Evolutionary conservation across 2,329 filamentous ascomycete genomes (phyloP), one percentile per base, ranked within the genome.

Genomic region (Exophiala sp.): DNA sequence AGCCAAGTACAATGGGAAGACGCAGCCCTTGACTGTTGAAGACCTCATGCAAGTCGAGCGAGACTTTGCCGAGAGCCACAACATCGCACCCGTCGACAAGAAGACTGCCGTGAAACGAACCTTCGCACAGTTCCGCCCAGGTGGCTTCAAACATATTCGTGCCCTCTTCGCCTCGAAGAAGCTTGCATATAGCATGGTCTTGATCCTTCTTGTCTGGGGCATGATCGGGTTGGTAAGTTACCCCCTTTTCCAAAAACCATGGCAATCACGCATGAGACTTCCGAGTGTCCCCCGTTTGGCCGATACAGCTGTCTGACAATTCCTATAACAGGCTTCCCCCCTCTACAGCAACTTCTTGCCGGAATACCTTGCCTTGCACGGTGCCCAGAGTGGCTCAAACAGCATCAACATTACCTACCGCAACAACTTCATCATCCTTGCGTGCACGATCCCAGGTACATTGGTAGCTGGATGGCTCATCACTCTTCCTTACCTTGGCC

Each of bases 311-410:
- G 3, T 24, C 21, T 24, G 6, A 24, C 21, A 3, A 24, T 24
- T 24, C 21, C 21, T 24, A 24, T 6, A 3, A 24, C 21, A 24
- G 21, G 86, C 84, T 0, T 90, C 89, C 61, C 87, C 87, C 0
- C 74, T 91, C 0, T 92, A 91, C 71, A 89, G 90, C 63, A 84
- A 87, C 29, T 92, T 89, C 65, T 70, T 92, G 2, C 60, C 60
- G 9, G 42, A 55, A 24, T 62, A 59, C 36, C 50, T 62, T 0
- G 78, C 81, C 1, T 79, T 79, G 0, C 78, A 85, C 10, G 86
- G 88, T 4, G 84, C 78, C 0, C 72, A 87, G 40, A 89, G 88
- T 56, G 85, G 85, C 3, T 68, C 80, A 16, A 14, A 86, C 90
- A 60, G 84, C 85, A 8, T 87, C 83, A 42, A 89, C 85, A 0